Base-by-base conservation (phyloP, 805 yeast genomes). In the Ogataea salicorniae region DNA sequence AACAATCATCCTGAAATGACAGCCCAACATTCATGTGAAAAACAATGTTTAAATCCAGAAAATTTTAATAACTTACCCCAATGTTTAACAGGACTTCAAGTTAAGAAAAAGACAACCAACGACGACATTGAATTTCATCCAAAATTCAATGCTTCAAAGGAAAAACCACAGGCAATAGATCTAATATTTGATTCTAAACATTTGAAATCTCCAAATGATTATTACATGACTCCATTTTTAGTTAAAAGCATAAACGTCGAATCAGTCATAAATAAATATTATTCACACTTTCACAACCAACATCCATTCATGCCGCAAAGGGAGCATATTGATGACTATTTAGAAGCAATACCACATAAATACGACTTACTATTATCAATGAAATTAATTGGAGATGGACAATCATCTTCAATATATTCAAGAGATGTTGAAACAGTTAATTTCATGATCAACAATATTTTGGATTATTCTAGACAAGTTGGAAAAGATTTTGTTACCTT, bases 321-420 rank as follows among this genome's bases (percentile, higher is more conserved):
- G 34, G 53, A 55, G 8, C 67, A 73, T 29, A 63, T 76, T 6
- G 40, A 58, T 13, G 50, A 56, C 1, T 76, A 65, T 50, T 52
- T 76, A 9, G 48, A 54, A 6, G 44, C 63, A 14, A 57, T 69
- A 1, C 70, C 71, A 0, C 50, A 67, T 37, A 70, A 69, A 23
- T 61, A 61, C 35, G 81, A 77, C 48, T 48, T 75, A n/a, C 38
- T 77, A 6, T 60, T 68, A 1, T 69, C 75, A 1, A 75, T 77
- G 79, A 74, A 75, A 49, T 51, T 77, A 3, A 61, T 77, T 16
- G 76, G 74, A 1, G 80, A 75, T 47, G 81, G 81, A 3, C 77
- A 75, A 50, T 56, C 69, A 1, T 48, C 67, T 6, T 48, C 61
- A 1, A 54, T 60, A 33, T 74, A 69, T 46, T 54, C 73, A 5